Conservation (phyloP, 1,139 yeast species). For the Candida sanyaensis region DNA sequence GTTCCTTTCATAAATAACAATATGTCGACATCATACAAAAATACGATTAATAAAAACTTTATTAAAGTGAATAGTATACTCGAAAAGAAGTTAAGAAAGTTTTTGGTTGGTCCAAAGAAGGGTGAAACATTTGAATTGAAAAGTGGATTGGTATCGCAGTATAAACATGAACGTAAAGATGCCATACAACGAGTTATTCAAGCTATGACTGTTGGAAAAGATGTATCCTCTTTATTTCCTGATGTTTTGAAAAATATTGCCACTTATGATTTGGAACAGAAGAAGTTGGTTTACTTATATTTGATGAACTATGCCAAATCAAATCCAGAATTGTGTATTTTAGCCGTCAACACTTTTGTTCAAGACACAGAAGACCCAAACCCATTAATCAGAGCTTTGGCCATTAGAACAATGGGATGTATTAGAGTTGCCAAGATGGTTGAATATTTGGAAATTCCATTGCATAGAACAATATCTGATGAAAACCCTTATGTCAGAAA, state of each 20-base stretch:
- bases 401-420: conserved; percentile 98
- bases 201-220: conserved; percentile 99
- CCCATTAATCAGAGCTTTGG: conserved; percentile 93
- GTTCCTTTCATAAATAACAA: background rate
- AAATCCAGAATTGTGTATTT: conserved; percentile 91
- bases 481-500: conserved; percentile 97
- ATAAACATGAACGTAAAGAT: conserved; percentile 91
- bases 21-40: conserved; percentile 4
- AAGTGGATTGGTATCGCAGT: conserved; percentile 90
- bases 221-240: conserved; percentile 91
- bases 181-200: conserved; percentile 96
- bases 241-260: conserved; percentile 96
- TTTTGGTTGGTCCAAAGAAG: conserved; percentile 48
- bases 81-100: conserved; percentile 46
- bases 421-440: conserved; percentile 94
- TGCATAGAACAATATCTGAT: conserved; percentile 80
- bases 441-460: conserved; percentile 90
- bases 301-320: conserved; percentile 97
- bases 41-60: conserved; percentile 10
- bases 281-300: conserved; percentile 91
- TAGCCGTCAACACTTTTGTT: conserved; percentile 97
- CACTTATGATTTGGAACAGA: conserved; percentile 94
- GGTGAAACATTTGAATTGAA: conserved; percentile 90
- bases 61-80: conserved; percentile 33
- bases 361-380: conserved; percentile 96